Base-by-base conservation (phyloP, 192 early-diverging fungal species). In the Backusella tuberculispora region DNA sequence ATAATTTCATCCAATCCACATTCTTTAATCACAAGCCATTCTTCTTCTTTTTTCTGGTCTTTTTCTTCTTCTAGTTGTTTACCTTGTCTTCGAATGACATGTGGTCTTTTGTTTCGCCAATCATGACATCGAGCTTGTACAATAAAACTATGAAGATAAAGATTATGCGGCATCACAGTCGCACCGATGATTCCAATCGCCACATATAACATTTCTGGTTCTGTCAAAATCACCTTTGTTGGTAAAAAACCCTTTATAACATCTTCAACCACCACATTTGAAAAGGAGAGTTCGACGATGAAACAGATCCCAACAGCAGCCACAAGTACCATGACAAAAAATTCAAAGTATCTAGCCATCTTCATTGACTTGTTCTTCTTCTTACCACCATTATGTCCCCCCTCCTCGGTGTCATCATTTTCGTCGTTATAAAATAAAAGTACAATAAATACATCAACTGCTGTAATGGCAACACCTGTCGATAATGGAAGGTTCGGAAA, bases 141-240 rank as follows among this genome's bases (percentile, higher is more conserved):
- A 66, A 95, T 86, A 69, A 83, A 86, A 3, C 91, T 92, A 68
- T 95, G 94, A 21, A 95, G 79, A 71, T 92, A 95, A 0, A 95
- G 77, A 72, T 94, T 94, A 76, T 95, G 94, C 15, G 94, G 94
- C 76, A 78, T 78, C 15, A 76, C 79, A 0, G 93, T 95, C 6
- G 94, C 94, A 29, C 94, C 94, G 74, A 95, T 90, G 65, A 95
- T 95, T 64, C 90, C 93, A 64, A 95, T 90, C 12, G 91, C 84
- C 9, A 95, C 68, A 53, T 91, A 95, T 0, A 95, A 76, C 37
- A 82, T 78, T 1, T 83, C 88, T 1, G 77, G 56, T 38, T 91
- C 78, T 0, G 84, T 88, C 48, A 94, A 85, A 4, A 95, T 77
- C 37, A 80, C 82, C 15, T 73, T 46, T 7, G 76, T 82, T 0